Evolutionary conservation across 192 early-diverging fungal species (phyloP).

Genomic region (Backusella psychrophila): DNA sequence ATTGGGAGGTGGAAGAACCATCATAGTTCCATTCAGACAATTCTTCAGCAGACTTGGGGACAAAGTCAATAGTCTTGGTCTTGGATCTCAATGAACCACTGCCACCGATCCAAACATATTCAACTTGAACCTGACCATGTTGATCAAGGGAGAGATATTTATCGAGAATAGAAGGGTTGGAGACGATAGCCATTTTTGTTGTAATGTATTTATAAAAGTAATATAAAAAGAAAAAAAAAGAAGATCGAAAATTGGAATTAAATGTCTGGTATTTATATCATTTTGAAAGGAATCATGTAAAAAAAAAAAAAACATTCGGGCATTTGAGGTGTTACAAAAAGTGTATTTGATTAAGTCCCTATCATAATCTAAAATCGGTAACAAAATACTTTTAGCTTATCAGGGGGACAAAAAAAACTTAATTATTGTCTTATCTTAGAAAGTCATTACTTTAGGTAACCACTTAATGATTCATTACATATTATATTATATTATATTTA

Average conservation of each 20-base stretch:
- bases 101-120: constrained; percentile 58
- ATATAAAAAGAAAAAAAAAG: not conserved
- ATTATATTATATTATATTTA: not conserved
- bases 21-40: constrained; percentile 58
- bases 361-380: constrained; percentile 8
- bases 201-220: not conserved
- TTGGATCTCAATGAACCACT: constrained; percentile 42
- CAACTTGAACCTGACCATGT: constrained; percentile 45
- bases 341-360: not conserved
- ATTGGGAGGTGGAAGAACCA: constrained; percentile 57
- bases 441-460: constrained; percentile 1
- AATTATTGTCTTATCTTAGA: not conserved
- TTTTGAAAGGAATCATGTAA: not conserved
- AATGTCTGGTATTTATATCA: constrained; percentile 6
- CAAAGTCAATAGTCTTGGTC: constrained; percentile 44
- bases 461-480: not conserved
- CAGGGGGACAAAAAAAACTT: not conserved
- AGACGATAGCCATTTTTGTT: constrained; percentile 24
- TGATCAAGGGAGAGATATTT: constrained; percentile 53
- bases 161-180: constrained; percentile 41
- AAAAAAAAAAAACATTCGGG: not conserved
- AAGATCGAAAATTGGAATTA: not conserved
- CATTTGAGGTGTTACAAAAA: not conserved
- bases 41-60: constrained; percentile 22
- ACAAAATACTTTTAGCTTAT: not conserved